These are phyloP conservation scores for Aspergillus novoparasiticus DNA, from an alignment of 2,329 filamentous ascomycete species.

Conservation along the genomic window DNA sequence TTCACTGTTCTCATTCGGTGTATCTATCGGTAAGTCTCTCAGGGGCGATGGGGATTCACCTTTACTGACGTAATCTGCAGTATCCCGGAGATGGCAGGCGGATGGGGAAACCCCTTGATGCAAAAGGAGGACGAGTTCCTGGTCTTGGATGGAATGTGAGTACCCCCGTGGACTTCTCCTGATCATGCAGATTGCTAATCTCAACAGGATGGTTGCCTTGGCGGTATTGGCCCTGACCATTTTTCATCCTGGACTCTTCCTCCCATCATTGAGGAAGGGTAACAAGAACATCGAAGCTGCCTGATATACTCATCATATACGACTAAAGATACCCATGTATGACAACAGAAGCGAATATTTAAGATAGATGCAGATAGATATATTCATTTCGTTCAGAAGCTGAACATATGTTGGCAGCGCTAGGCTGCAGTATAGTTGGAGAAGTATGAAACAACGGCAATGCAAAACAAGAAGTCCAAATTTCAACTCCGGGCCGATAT, in stretches of 20 bases:
- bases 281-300: constrained; percentile 20
- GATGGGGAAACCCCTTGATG: constrained; percentile 53
- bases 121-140: constrained; percentile 51
- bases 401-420: not conserved
- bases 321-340: not conserved
- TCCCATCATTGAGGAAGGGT: constrained; percentile 36
- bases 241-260: constrained; percentile 50
- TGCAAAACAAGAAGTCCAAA: constrained; percentile 2
- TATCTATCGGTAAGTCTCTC: constrained; percentile 43
- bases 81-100: constrained; percentile 54
- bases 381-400: not conserved
- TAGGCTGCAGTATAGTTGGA: not conserved
- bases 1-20: constrained; percentile 45
- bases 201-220: constrained; percentile 48
- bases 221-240: constrained; percentile 44
- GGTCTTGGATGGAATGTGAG: constrained; percentile 52
- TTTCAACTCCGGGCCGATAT: constrained; percentile 4
- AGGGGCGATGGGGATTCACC: not conserved
- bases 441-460: not conserved
- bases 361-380: not conserved
- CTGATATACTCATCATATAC: constrained; percentile 9
- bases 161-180: constrained; percentile 10
- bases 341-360: not conserved
- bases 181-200: constrained; percentile 10
- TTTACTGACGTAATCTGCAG: constrained; percentile 27